Conservation (phyloP, 129 eudicot genomes). For the Centrapalus pauciflorus region DNA sequence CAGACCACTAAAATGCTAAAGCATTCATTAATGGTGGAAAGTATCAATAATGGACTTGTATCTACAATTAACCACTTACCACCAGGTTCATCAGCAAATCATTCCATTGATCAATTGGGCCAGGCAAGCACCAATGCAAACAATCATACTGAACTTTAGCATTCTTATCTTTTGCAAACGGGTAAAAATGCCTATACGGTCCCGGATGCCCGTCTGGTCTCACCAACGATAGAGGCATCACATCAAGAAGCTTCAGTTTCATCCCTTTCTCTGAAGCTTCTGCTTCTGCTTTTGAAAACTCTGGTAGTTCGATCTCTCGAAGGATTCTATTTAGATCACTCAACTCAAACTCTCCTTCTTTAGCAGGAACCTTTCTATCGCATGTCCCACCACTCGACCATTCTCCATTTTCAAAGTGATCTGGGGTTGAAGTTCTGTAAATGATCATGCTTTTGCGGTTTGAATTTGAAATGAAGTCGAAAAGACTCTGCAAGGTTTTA, state of each 20-base stretch:
- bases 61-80: constrained; percentile 45
- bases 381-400: constrained; percentile 89
- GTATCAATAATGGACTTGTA: too few relatives aligned
- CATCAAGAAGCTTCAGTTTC: constrained; percentile 70
- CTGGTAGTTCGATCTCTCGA: constrained; percentile 66
- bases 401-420: constrained; percentile 81
- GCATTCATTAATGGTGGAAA: not conserved
- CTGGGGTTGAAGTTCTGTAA: constrained; percentile 77
- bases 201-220: constrained; percentile 99
- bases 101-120: constrained; percentile 95
- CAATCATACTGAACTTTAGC: constrained; percentile 67
- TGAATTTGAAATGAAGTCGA: constrained; percentile 45
- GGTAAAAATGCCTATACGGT: constrained; percentile 69
- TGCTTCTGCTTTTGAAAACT: constrained; percentile 44
- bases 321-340: constrained; percentile 46
- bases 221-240: constrained; percentile 65
- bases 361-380: constrained; percentile 55
- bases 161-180: constrained; percentile 53
- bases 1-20: not conserved
- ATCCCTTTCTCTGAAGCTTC: constrained; percentile 51
- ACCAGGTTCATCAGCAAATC: constrained; percentile 80
- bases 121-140: constrained; percentile 98
- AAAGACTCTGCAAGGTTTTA: constrained; percentile 46
- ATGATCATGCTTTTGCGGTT: constrained; percentile 50
- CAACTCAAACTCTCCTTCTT: constrained; percentile 64